These are phyloP conservation scores for Boehmeria nivea DNA, from an alignment of 306 rosid genomes.

Conservation along the genomic window DNA sequence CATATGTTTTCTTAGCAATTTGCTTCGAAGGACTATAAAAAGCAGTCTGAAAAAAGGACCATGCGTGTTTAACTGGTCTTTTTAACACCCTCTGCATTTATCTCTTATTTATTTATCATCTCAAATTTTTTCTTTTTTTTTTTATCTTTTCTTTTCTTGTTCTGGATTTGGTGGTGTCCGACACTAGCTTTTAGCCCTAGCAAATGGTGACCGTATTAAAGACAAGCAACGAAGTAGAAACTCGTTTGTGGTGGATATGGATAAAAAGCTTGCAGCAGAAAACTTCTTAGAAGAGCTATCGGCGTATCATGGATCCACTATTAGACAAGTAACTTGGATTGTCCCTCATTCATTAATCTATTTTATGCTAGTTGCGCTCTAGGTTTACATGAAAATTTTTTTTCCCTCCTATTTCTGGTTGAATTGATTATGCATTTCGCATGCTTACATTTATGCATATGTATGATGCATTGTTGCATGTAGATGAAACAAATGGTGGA, in stretches of 20 bases:
- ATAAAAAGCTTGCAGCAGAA: constrained; percentile 90
- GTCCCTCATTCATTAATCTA: neutral
- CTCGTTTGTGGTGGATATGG: constrained; percentile 92
- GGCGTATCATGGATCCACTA: constrained; percentile 61
- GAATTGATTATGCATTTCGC: neutral
- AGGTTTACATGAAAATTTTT: neutral
- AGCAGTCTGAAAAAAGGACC: too few species aligned
- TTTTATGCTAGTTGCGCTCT: neutral
- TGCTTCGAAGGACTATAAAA: neutral
- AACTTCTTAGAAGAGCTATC: constrained; percentile 65
- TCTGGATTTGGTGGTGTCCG: neutral
- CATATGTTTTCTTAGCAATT: constrained; percentile 12
- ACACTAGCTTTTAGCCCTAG: constrained; percentile 85
- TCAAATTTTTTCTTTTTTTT: neutral
- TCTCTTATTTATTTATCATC: too few species aligned
- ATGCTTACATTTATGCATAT: neutral
- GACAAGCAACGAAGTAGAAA: constrained; percentile 77
- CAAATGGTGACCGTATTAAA: constrained; percentile 92
- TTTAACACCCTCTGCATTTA: neutral
- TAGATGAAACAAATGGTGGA: constrained; percentile 96
- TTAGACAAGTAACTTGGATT: constrained; percentile 52
- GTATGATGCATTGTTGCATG: neutral
- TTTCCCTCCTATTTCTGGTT: neutral
- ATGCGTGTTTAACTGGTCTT: neutral
- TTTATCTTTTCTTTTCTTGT: neutral